Base-by-base conservation (phyloP, 306 rosid species). In the Begonia loranthoides region DNA sequence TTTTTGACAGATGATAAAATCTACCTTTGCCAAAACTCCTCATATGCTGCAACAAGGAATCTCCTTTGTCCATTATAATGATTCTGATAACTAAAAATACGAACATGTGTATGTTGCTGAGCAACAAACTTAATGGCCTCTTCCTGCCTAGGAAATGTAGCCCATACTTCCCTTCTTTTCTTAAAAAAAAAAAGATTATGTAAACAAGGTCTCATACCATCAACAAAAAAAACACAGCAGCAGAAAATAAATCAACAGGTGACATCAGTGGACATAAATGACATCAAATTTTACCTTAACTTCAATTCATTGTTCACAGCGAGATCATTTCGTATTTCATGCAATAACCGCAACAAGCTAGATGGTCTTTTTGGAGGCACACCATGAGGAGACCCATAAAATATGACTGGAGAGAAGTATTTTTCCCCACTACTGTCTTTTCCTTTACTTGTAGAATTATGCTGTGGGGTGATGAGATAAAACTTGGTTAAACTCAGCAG, bases 111-210 rank as follows among this genome's bases (percentile, higher is more conserved):
- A 64, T 79, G 8, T 28, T 28, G 63, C 54, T 63, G 74, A 71
- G 72, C 76, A 50, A 75, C 74, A 68, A 82, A 85, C 60, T 84
- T 76, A 57, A 85, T 78, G 66, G 95, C 95, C 45, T 89, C 95
- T 13, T 84, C 97, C 76, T 89, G 97, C 80, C 81, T 74, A 4
- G 97, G 90, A 76, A 82, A 89, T 62, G 97, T 89, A 49, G 61
- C 76, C 97, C 97, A 89, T 45, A 85, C 63, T 45, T 79, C 83
- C 75, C 70, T 64, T 66, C 97, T 81, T 57, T 46, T 49, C 66
- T 58, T 62, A 60, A 63, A 45, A 41, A 36, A 49, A 55, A 59
- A 39, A 56, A 48, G 13, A 43, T 56, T 28, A 28, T 28, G 36
- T 28, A 28, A 3, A 28, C 36, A 28, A 28, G 36, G 39, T 55